These are phyloP conservation scores for Lolium perenne DNA, from an alignment of 176 grass and related monocot species.

Conservation along the genomic window DNA sequence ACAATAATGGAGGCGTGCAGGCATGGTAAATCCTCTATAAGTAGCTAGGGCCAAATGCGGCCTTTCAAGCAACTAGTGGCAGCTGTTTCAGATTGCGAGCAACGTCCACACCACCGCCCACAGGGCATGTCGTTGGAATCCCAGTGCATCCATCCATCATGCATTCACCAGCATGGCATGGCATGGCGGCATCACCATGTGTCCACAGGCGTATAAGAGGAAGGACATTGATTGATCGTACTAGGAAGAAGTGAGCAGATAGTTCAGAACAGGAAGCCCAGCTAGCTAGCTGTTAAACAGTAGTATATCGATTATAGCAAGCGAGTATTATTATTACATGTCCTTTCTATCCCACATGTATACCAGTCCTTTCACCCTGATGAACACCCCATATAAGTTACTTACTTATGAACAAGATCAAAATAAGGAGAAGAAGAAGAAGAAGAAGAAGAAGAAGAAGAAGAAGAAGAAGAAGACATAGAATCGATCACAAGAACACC, in stretches of 20 bases:
- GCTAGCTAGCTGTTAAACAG: not conserved
- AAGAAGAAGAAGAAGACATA: not conserved
- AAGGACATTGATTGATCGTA: constrained; percentile 7
- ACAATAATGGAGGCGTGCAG: not conserved
- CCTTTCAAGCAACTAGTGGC: constrained; percentile 21
- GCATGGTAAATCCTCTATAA: constrained; percentile 11
- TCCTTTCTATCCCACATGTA: constrained; percentile 23
- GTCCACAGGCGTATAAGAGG: not conserved
- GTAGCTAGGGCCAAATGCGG: constrained; percentile 13
- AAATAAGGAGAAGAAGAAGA: not conserved
- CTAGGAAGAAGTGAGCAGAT: constrained; percentile 1
- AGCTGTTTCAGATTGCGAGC: not conserved
- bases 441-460: not conserved
- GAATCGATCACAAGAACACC: constrained; percentile 2
- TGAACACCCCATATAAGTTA: constrained; percentile 44
- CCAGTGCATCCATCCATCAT: not conserved
- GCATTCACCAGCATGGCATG: constrained; percentile 7
- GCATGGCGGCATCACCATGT: not conserved
- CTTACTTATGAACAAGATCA: constrained; percentile 24
- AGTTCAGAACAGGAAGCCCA: not conserved
- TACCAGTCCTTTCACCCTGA: not conserved
- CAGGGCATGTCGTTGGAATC: constrained; percentile 30
- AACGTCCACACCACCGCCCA: not conserved
- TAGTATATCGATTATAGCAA: not conserved
- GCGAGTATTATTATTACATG: constrained; percentile 29